These are phyloP conservation scores for Penicillium sp. DNA, from an alignment of 2,329 filamentous ascomycete genomes.

Conservation along the genomic window DNA sequence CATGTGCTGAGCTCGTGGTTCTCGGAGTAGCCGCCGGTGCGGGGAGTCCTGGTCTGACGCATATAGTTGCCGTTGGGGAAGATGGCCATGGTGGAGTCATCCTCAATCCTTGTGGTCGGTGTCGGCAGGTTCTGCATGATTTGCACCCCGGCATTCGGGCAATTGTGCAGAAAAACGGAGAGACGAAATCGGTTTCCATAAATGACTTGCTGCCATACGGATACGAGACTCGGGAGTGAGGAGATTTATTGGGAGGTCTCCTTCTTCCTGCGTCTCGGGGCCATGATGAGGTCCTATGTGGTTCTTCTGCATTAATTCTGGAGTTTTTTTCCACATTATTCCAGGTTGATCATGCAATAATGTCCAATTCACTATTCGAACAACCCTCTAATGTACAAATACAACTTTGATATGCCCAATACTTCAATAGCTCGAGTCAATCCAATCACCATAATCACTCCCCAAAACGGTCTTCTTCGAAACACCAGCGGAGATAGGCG, in stretches of 20 bases:
- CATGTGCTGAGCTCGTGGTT: constrained; percentile 32
- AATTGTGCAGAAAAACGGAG: constrained; percentile 16
- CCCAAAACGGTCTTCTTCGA: constrained; percentile 28
- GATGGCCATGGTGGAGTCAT: constrained; percentile 17
- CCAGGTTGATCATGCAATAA: too few relatives aligned
- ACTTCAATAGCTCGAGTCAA: constrained; percentile 15
- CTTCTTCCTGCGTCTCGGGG: too few relatives aligned
- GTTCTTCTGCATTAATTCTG: too few relatives aligned
- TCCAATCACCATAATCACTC: constrained; percentile 22
- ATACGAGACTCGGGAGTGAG: not conserved
- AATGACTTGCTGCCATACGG: not conserved
- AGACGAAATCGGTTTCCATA: not conserved
- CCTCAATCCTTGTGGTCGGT: constrained; percentile 30
- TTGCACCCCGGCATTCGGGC: constrained; percentile 28
- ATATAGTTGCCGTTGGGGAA: constrained; percentile 29
- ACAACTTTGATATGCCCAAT: not conserved
- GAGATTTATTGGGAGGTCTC: not conserved
- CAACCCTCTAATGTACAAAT: not conserved
- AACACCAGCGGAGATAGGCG: constrained; percentile 25
- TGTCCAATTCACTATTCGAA: too few relatives aligned
- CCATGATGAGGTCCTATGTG: too few relatives aligned
- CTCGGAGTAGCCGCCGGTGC: constrained; percentile 28
- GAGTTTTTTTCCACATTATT: too few relatives aligned
- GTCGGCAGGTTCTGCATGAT: constrained; percentile 30
- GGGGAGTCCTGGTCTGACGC: constrained; percentile 19